Evolutionary conservation across 2,329 filamentous ascomycete genomes (phyloP).

Genomic region (Fusarium aywerte): DNA sequence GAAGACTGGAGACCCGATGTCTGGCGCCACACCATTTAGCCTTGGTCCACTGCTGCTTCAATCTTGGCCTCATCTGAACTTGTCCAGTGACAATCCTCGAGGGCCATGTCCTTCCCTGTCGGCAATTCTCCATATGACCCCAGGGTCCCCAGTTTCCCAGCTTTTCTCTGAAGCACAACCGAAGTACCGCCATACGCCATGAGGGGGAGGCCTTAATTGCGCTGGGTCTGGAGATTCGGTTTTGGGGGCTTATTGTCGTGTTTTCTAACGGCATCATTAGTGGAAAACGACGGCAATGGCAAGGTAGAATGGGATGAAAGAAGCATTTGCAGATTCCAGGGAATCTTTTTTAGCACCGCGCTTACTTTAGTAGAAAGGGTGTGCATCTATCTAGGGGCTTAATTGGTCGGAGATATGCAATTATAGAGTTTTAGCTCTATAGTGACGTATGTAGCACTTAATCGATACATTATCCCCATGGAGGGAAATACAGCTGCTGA

Average conservation of each 20-base stretch:
- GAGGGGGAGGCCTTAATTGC: conserved; percentile 2
- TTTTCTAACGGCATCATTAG: neutral
- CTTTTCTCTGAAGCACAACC: conserved; percentile 19
- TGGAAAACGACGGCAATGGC: conserved; percentile 3
- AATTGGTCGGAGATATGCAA: conserved; percentile 5
- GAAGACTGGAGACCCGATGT: conserved; percentile 12
- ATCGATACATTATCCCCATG: neutral
- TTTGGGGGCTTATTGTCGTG: neutral
- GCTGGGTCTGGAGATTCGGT: neutral
- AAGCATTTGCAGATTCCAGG: neutral
- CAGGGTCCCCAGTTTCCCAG: neutral
- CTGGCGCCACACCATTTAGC: conserved; percentile 30
- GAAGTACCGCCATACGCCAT: conserved; percentile 26
- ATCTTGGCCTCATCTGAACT: neutral
- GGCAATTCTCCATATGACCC: conserved; percentile 7
- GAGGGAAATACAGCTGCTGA: conserved; percentile 16
- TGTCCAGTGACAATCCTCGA: conserved; percentile 3
- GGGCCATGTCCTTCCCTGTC: conserved; percentile 5
- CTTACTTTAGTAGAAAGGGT: neutral
- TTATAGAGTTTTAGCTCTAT: conserved; percentile 1
- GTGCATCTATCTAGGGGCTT: conserved; percentile 9
- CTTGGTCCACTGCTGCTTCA: conserved; percentile 6
- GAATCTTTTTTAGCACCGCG: conserved; percentile 1
- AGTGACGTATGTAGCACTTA: conserved; percentile 2
- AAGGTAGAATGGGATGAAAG: neutral